phyloP scores from a whole-genome alignment of 441 rosid genomes.

The Erodium moschatum region DNA sequence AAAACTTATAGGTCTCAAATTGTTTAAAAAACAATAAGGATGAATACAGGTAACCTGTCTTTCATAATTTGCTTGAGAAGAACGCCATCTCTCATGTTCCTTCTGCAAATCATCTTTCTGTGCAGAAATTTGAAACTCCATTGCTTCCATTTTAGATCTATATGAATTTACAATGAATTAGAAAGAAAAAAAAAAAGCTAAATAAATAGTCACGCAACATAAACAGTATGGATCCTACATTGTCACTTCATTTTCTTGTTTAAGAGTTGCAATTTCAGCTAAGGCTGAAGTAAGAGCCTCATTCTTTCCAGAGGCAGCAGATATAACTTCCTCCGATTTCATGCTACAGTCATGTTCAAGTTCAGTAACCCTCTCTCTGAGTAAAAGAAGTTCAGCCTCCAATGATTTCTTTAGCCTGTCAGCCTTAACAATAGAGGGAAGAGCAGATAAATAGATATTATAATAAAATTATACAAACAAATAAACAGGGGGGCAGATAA shows the following conservation, averaged over 20 bases:
- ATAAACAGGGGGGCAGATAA: not conserved
- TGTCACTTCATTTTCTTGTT: conserved; percentile 60
- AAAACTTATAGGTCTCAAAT: not conserved
- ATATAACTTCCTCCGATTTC: conserved; percentile 66
- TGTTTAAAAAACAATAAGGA: not conserved
- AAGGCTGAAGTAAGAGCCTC: conserved; percentile 57
- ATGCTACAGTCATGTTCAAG: conserved; percentile 58
- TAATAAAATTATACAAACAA: not conserved
- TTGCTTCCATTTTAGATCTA: conserved; percentile 59
- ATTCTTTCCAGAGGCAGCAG: conserved; percentile 59
- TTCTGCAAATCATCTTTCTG: conserved; percentile 62
- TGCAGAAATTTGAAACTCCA: conserved; percentile 59
- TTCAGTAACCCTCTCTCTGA: conserved; percentile 61
- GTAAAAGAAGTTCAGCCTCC: conserved; percentile 60
- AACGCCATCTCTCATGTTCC: conserved; percentile 71
- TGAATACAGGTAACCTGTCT: conserved; percentile 57
- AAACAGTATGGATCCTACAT: conserved; percentile 31
- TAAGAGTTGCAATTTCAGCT: conserved; percentile 58
- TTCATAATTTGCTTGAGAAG: conserved; percentile 86
- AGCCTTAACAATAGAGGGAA: conserved; percentile 36
- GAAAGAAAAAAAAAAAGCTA: conserved; percentile 12
- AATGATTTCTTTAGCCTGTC: conserved; percentile 57
- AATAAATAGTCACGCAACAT: conserved; percentile 7
- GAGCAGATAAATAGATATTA: not conserved
- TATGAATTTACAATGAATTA: conserved; percentile 22